Conservation (phyloP, 192 early-diverging fungal genomes). For the Dispira parvispora region DNA sequence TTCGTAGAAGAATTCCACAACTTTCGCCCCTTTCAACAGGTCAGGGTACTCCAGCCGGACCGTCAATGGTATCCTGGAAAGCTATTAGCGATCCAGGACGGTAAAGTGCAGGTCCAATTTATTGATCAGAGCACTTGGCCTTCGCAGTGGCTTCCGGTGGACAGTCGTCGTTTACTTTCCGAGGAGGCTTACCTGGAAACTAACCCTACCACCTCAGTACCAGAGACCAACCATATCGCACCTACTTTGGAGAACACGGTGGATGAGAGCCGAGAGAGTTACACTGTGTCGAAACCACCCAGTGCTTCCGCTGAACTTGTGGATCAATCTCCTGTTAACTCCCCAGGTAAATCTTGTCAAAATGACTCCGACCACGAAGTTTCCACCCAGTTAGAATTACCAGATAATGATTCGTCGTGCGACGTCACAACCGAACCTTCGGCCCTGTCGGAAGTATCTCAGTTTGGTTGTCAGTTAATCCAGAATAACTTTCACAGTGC, state of each 20-base stretch:
- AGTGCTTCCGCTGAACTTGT: neutral
- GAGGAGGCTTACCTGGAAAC: neutral
- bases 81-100: constrained; percentile 13
- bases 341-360: neutral
- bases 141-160: constrained; percentile 1
- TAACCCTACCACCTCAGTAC: neutral
- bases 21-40: neutral
- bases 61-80: constrained; percentile 16
- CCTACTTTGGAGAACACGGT: neutral
- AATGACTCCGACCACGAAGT: neutral
- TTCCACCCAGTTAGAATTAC: neutral
- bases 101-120: constrained; percentile 19
- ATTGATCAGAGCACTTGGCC: neutral
- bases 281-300: neutral
- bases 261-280: neutral
- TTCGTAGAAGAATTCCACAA: constrained; percentile 5
- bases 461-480: neutral
- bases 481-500: neutral
- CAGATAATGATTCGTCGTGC: neutral
- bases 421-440: neutral
- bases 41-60: constrained; percentile 2
- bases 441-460: neutral
- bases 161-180: constrained; percentile 9
- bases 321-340: neutral
- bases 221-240: neutral